Percentiles rank a stretch among this genome's conserved stretches.
Evolutionary conservation across 306 rosid species (phyloP).

Genomic region (Betula pendula): DNA sequence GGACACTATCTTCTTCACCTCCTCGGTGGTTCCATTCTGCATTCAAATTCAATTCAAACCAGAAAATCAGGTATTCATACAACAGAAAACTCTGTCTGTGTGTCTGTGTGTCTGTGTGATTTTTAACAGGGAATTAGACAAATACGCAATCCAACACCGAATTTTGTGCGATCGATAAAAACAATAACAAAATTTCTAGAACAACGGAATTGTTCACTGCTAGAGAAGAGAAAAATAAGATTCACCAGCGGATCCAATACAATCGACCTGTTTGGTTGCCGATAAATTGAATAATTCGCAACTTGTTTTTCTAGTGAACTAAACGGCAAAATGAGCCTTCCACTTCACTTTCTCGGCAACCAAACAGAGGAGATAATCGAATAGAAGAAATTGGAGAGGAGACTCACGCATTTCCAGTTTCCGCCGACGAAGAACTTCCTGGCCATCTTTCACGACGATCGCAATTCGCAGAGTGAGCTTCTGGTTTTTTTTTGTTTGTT

Average conservation of each 20-base stretch:
- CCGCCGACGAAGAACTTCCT: slow-evolving; percentile 59
- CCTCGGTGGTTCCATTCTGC: slow-evolving; percentile 80
- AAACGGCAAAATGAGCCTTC: neutral
- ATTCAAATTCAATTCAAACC: slow-evolving; percentile 8
- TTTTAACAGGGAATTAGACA: neutral
- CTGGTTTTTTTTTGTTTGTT: too few species aligned
- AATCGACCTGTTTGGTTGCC: neutral
- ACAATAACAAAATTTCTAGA: neutral
- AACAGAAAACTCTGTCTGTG: too few species aligned
- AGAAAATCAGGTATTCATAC: neutral
- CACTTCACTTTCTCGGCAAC: neutral
- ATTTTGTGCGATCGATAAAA: neutral
- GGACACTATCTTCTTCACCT: slow-evolving; percentile 80
- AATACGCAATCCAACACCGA: neutral
- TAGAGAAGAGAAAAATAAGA: neutral
- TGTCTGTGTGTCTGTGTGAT: neutral
- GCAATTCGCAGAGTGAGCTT: neutral
- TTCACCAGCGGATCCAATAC: neutral
- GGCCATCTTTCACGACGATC: slow-evolving; percentile 35
- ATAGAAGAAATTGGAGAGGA: slow-evolving; percentile 6
- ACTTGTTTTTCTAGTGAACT: neutral
- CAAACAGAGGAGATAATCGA: neutral
- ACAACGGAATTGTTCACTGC: neutral
- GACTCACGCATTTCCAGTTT: slow-evolving; percentile 61
- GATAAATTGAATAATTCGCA: neutral